A percentile compares a stretch with the other conserved stretches of the same genome.
phyloP scores from a whole-genome alignment of 78 protist genomes.

The Dictyostelium firmibasis region DNA sequence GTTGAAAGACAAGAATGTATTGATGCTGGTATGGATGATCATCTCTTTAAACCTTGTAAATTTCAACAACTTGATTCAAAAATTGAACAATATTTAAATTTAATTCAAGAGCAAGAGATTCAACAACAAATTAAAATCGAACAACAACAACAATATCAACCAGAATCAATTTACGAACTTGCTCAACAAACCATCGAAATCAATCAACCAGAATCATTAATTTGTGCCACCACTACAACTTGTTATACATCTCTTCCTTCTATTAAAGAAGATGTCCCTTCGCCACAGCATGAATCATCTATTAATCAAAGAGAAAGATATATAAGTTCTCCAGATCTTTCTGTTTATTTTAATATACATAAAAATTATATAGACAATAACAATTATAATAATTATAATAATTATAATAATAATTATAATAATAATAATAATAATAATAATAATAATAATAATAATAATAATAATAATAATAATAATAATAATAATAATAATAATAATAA shows the following conservation, averaged over 20 bases:
- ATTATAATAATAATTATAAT: background rate
- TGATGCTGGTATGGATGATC: slow-evolving; percentile 58
- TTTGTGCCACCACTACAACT: background rate
- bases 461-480: background rate
- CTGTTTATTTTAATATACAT: background rate
- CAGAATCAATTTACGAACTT: background rate
- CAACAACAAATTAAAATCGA: background rate
- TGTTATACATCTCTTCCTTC: background rate
- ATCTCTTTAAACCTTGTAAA: slow-evolving; percentile 48
- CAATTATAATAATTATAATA: background rate
- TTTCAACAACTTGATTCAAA: slow-evolving; percentile 23
- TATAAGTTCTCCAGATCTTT: background rate
- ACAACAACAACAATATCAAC: background rate
- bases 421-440: background rate
- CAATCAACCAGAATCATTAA: background rate
- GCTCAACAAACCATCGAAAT: background rate
- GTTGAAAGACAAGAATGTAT: slow-evolving; percentile 19
- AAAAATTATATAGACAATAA: background rate
- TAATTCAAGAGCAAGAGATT: background rate
- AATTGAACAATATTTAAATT: background rate
- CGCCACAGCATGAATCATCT: background rate
- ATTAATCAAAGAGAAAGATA: background rate
- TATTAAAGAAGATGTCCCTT: background rate
- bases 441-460: background rate
- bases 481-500: background rate